A percentile compares a stretch with the other conserved stretches of the same genome.
These are phyloP conservation scores for Hymenoscyphus infarciens DNA, from an alignment of 2,329 filamentous ascomycete species.

Conservation along the genomic window DNA sequence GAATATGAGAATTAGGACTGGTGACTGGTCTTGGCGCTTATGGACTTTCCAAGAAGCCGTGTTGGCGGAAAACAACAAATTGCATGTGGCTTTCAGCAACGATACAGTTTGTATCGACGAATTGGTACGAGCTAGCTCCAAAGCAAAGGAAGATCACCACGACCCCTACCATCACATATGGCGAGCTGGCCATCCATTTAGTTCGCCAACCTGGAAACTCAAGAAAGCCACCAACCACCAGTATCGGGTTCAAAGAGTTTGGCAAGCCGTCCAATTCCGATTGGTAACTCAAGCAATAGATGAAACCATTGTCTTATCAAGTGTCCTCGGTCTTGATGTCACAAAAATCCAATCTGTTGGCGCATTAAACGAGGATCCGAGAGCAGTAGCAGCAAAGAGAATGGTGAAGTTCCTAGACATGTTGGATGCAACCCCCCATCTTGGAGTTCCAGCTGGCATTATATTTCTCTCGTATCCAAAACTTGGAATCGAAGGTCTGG, in stretches of 20 bases:
- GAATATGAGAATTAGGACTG: background rate
- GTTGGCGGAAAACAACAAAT: background rate
- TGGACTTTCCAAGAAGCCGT: slow-evolving; percentile 2
- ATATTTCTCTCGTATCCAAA: no score
- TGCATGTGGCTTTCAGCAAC: background rate
- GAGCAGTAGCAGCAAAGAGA: no score
- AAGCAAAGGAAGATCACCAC: background rate
- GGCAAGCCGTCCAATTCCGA: slow-evolving; percentile 3
- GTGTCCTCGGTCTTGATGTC: background rate
- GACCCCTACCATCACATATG: slow-evolving; percentile 4
- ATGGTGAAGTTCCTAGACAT: no score
- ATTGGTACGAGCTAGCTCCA: background rate
- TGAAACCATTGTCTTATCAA: background rate
- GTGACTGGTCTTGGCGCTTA: background rate
- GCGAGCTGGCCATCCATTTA: slow-evolving; percentile 9
- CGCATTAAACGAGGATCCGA: no score
- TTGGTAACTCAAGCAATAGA: background rate
- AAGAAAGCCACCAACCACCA: background rate
- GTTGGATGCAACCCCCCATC: no score
- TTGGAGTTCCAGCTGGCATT: no score
- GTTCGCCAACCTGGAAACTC: background rate
- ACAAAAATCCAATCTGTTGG: no score
- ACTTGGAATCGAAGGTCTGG: no score
- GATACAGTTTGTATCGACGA: background rate
- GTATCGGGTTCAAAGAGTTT: background rate